Evolutionary conservation across 768 basidiomycete species (phyloP).

Genomic region (Postia placenta): DNA sequence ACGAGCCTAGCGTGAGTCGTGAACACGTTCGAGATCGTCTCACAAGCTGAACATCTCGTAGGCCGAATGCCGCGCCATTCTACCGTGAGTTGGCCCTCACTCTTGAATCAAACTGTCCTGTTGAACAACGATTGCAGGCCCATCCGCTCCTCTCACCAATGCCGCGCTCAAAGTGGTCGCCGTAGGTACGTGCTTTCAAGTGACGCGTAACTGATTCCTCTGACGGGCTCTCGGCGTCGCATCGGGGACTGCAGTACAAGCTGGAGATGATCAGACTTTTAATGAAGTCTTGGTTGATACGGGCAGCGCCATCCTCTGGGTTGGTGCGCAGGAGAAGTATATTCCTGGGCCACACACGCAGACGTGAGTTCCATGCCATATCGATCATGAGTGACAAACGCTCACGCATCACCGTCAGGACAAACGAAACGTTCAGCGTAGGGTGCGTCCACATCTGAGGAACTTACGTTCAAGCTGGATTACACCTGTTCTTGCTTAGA

Average conservation of each 20-base stretch:
- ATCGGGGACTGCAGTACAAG: conserved; percentile 3
- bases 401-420: neutral
- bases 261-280: conserved; percentile 8
- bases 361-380: neutral
- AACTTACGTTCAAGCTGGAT: neutral
- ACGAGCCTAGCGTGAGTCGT: neutral
- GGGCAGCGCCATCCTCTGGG: conserved; percentile 9
- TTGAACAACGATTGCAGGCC: neutral
- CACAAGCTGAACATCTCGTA: neutral
- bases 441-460: neutral
- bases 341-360: conserved; percentile 3
- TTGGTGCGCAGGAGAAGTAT: conserved; percentile 2
- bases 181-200: conserved; percentile 1
- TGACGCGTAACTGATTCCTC: too few species aligned
- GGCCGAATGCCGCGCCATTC: neutral
- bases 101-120: neutral
- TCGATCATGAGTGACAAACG: neutral
- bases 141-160: conserved; percentile 4
- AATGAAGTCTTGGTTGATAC: conserved; percentile 6
- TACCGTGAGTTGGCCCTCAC: neutral
- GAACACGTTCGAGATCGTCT: neutral
- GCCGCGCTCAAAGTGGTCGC: conserved; percentile 3
- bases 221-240: neutral
- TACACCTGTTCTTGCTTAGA: neutral
- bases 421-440: conserved; percentile 1